A percentile compares a stretch with the other conserved stretches of the same genome.
phyloP scores from a whole-genome alignment of 345 rosid genomes.

The Gossypium mustelinum region DNA sequence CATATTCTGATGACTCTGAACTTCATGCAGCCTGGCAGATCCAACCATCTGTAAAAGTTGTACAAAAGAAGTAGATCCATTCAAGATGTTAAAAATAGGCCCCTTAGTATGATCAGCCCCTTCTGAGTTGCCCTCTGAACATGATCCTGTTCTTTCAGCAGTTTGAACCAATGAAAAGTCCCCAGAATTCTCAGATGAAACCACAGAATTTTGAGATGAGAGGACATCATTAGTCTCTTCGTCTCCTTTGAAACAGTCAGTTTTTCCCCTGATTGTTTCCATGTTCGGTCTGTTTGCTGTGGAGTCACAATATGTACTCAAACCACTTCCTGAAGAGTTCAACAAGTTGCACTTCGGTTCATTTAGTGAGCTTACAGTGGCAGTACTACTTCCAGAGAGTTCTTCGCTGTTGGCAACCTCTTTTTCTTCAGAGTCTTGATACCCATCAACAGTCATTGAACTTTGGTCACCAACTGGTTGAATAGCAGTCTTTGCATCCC shows the following conservation, averaged over 20 bases:
- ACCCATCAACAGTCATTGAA: slow-evolving; percentile 37
- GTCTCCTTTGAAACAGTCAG: slow-evolving; percentile 18
- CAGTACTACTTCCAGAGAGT: slow-evolving; percentile 37
- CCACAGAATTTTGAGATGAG: slow-evolving; percentile 55
- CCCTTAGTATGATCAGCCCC: slow-evolving; percentile 26
- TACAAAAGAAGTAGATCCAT: slow-evolving; percentile 34
- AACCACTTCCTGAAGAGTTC: slow-evolving; percentile 22
- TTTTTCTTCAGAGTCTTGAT: slow-evolving; percentile 40
- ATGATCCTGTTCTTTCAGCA: slow-evolving; percentile 48
- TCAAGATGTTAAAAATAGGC: slow-evolving; percentile 21
- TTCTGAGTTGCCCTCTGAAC: slow-evolving; percentile 45
- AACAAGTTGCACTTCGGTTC: slow-evolving; percentile 30
- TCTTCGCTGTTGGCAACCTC: slow-evolving; percentile 46
- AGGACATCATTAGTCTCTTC: slow-evolving; percentile 21
- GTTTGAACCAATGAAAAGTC: slow-evolving; percentile 36
- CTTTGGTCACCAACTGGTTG: slow-evolving; percentile 39
- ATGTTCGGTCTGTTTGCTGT: slow-evolving; percentile 26
- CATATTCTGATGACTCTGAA: slow-evolving; percentile 22
- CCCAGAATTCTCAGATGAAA: slow-evolving; percentile 46
- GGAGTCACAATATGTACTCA: slow-evolving; percentile 27
- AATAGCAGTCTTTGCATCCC: slow-evolving; percentile 31
- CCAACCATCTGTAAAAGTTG: slow-evolving; percentile 56
- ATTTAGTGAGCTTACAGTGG: slow-evolving; percentile 29
- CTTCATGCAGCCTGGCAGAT: slow-evolving; percentile 29
- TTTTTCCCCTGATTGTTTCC: slow-evolving; percentile 22